Evolutionary conservation across 2,329 filamentous ascomycete genomes (phyloP).

Genomic region (Monilinia laxa): DNA sequence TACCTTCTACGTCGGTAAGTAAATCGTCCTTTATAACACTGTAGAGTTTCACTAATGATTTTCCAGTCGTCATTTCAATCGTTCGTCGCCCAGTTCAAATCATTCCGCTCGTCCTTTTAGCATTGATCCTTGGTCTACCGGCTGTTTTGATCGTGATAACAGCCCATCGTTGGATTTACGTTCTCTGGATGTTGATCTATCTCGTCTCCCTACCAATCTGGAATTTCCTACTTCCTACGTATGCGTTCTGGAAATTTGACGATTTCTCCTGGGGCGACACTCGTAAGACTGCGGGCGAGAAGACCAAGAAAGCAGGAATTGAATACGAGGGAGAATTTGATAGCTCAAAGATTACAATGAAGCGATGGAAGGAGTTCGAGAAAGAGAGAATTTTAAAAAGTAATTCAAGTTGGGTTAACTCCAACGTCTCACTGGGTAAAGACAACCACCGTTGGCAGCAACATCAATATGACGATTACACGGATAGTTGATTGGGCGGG

Average conservation of each 20-base stretch:
- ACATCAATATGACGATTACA: conserved; percentile 34
- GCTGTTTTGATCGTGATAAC: conserved; percentile 90
- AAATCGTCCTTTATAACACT: background rate
- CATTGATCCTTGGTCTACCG: conserved; percentile 87
- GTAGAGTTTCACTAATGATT: conserved; percentile 26
- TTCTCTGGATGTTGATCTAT: conserved; percentile 97
- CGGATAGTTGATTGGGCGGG: conserved; percentile 26
- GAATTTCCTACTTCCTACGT: conserved; percentile 93
- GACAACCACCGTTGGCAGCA: conserved; percentile 27
- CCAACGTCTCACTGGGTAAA: conserved; percentile 26
- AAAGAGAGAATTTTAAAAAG: conserved; percentile 51
- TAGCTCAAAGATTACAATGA: conserved; percentile 99
- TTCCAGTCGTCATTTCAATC: conserved; percentile 78
- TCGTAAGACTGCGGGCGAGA: conserved; percentile 88
- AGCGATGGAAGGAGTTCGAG: conserved; percentile 97
- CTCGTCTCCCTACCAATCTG: conserved; percentile 89
- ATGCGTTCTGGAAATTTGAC: conserved; percentile 99
- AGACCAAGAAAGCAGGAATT: conserved; percentile 80
- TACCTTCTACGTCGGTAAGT: conserved; percentile 91
- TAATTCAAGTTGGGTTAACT: conserved; percentile 28
- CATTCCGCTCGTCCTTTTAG: conserved; percentile 87
- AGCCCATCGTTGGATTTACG: conserved; percentile 87
- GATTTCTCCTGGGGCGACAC: conserved; percentile 99
- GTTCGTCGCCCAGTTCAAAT: conserved; percentile 73
- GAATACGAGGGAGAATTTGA: conserved; percentile 96